Conservation (phyloP, 495 filamentous ascomycete genomes). For the Talaromyces proteolyticus region DNA sequence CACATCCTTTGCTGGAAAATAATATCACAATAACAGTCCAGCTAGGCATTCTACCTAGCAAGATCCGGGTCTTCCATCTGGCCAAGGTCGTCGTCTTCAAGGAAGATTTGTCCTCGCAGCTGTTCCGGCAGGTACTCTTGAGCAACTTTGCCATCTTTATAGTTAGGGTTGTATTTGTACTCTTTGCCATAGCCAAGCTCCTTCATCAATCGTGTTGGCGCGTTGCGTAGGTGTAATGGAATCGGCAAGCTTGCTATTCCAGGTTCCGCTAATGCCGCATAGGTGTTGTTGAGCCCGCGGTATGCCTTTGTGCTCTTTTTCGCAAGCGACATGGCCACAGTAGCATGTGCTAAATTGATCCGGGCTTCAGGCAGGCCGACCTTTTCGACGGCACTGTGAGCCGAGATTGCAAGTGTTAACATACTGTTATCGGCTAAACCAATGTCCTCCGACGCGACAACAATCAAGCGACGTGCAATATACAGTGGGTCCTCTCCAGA, state of each 20-base stretch:
- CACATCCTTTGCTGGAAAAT: too few species aligned
- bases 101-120: slow-evolving; percentile 61
- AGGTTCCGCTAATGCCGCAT: slow-evolving; percentile 67
- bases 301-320: slow-evolving; percentile 86
- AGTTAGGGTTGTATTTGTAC: slow-evolving; percentile 97
- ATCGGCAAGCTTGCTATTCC: slow-evolving; percentile 74
- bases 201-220: slow-evolving; percentile 86
- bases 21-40: too few species aligned
- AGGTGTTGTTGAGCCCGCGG: slow-evolving; percentile 71
- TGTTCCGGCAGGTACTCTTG: slow-evolving; percentile 87
- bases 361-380: slow-evolving; percentile 92
- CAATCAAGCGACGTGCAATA: slow-evolving; percentile 85
- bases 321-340: slow-evolving; percentile 75
- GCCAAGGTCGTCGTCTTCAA: slow-evolving; percentile 81
- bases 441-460: slow-evolving; percentile 87
- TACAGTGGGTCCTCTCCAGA: slow-evolving; percentile 92
- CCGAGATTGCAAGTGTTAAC: slow-evolving; percentile 74
- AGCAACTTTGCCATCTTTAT: slow-evolving; percentile 70
- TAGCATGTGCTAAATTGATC: slow-evolving; percentile 84
- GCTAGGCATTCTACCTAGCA: too few species aligned
- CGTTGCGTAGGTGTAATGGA: slow-evolving; percentile 85
- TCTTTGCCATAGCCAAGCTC: slow-evolving; percentile 84
- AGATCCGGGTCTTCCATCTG: slow-evolving; percentile 64
- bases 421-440: slow-evolving; percentile 86
- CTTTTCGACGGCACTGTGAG: slow-evolving; percentile 79